Conservation (phyloP, 768 basidiomycete genomes). For the Artomyces pyxidatus region DNA sequence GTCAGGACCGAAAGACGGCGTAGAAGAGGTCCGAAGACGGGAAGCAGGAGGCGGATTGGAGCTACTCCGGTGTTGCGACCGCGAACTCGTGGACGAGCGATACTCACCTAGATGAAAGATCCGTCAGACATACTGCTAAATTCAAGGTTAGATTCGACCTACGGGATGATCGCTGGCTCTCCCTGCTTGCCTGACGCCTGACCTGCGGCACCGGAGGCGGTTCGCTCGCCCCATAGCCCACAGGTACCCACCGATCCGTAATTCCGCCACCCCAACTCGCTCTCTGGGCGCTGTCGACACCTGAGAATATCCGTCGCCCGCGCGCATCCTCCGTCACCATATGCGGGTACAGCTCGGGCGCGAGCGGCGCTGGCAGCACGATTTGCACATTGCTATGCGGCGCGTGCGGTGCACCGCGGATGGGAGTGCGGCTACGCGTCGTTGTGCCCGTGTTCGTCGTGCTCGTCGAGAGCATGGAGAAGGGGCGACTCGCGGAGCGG, state of each 20-base stretch:
- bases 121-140: not conserved
- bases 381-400: constrained; percentile 57
- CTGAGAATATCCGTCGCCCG: not conserved
- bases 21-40: constrained; percentile 3
- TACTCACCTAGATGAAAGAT: not conserved
- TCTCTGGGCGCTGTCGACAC: not conserved
- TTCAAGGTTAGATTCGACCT: not conserved
- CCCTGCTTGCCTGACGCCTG: not conserved
- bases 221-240: constrained; percentile 1
- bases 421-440: constrained; percentile 15
- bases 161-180: constrained; percentile 1
- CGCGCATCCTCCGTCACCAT: not conserved
- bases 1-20: not conserved
- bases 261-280: constrained; percentile 6
- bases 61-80: constrained; percentile 1
- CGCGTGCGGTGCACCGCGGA: constrained; percentile 55
- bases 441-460: constrained; percentile 9
- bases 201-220: not conserved
- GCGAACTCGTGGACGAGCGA: not conserved
- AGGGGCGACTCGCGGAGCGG: not conserved
- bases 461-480: constrained; percentile 3
- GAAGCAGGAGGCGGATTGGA: constrained; percentile 10
- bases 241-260: constrained; percentile 11
- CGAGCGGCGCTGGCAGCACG: constrained; percentile 59
- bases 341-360: constrained; percentile 25